phyloP scores from a whole-genome alignment of 495 filamentous ascomycete genomes.

The Thermochaetoides thermophila region DNA sequence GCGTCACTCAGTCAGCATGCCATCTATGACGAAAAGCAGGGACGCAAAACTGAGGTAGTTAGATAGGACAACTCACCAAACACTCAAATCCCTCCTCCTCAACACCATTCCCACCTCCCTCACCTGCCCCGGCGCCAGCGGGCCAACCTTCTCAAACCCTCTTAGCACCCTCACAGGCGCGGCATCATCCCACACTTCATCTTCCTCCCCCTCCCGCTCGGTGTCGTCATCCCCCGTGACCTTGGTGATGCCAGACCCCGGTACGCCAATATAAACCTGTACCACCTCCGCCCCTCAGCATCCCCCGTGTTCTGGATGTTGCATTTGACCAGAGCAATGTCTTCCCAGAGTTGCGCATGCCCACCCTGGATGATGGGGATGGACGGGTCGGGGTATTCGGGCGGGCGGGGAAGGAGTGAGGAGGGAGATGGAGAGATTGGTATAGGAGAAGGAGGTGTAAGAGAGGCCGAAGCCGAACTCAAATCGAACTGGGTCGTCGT shows the following conservation, averaged over 20 bases:
- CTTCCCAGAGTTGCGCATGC: slow-evolving; percentile 58
- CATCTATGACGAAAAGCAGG: no score
- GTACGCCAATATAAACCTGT: slow-evolving; percentile 43
- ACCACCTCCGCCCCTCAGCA: slow-evolving; percentile 41
- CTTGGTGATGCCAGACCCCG: slow-evolving; percentile 6
- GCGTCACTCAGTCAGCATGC: no score
- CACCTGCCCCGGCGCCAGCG: slow-evolving; percentile 26
- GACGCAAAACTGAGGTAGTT: no score
- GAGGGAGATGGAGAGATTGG: slow-evolving; percentile 29
- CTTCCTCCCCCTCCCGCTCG: slow-evolving; percentile 4
- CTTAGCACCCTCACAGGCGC: slow-evolving; percentile 36
- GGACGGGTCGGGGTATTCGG: slow-evolving; percentile 8
- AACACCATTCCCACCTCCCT: slow-evolving; percentile 29
- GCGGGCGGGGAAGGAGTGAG: neutral
- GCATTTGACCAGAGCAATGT: slow-evolving; percentile 39
- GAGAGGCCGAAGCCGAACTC: slow-evolving; percentile 70
- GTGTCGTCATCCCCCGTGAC: neutral
- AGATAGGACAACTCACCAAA: no score
- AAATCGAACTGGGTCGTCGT: slow-evolving; percentile 48
- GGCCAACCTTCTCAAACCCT: slow-evolving; percentile 40
- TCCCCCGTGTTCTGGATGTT: slow-evolving; percentile 53
- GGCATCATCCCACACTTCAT: slow-evolving; percentile 1
- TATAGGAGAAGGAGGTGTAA: slow-evolving; percentile 59
- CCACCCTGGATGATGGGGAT: slow-evolving; percentile 36
- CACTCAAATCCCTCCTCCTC: slow-evolving; percentile 47